A percentile compares a stretch with the other conserved stretches of the same genome.
phyloP scores from a whole-genome alignment of 352 stramenopile species.

The Globisporangium canariense region DNA sequence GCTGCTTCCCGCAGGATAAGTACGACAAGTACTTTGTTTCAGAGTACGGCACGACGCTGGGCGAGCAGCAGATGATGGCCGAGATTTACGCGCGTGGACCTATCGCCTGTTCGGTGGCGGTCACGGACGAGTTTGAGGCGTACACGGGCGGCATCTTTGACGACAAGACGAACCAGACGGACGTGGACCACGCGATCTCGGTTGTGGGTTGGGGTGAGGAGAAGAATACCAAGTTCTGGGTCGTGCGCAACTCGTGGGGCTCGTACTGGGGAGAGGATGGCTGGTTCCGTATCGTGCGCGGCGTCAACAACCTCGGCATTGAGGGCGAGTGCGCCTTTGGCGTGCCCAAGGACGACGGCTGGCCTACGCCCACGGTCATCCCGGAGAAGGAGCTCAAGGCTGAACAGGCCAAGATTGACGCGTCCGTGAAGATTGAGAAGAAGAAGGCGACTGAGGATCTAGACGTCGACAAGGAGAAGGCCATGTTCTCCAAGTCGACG shows the following conservation, averaged over 20 bases:
- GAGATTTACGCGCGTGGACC: conserved; percentile 96
- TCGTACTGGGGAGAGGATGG: conserved; percentile 95
- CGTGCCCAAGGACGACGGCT: conserved; percentile 78
- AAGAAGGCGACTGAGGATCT: background rate
- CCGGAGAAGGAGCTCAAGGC: conserved; percentile 18
- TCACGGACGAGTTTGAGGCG: conserved; percentile 82
- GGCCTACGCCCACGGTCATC: conserved; percentile 40
- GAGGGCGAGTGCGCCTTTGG: conserved; percentile 92
- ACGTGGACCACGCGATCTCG: conserved; percentile 91
- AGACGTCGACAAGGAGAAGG: conserved; percentile 24
- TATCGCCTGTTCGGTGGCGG: conserved; percentile 93
- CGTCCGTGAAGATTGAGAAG: background rate
- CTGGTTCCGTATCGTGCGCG: conserved; percentile 92
- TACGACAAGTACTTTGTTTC: conserved; percentile 96
- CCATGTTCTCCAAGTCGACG: conserved; percentile 18
- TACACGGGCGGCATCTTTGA: conserved; percentile 95
- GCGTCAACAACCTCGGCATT: conserved; percentile 92
- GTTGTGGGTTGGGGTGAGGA: conserved; percentile 95
- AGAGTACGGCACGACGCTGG: conserved; percentile 91
- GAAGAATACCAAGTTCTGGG: conserved; percentile 89
- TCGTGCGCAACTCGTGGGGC: conserved; percentile 95
- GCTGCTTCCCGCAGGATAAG: conserved; percentile 84
- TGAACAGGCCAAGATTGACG: background rate
- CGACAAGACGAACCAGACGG: conserved; percentile 78
- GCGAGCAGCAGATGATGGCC: conserved; percentile 92